Evolutionary conservation across 768 basidiomycete genomes (phyloP).

Genomic region (Nidularia pulvinata): DNA sequence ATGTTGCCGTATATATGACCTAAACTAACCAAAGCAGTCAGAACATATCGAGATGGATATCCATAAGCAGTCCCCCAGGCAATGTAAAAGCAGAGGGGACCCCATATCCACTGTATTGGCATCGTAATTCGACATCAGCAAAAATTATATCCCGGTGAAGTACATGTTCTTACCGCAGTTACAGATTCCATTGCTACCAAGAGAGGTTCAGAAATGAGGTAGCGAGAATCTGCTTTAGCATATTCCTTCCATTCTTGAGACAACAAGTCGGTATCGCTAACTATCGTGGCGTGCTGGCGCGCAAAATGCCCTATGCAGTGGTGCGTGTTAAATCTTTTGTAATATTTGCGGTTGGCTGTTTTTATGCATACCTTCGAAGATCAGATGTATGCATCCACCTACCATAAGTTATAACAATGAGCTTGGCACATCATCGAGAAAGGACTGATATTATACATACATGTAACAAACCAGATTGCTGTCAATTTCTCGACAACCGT

Average conservation of each 20-base stretch:
- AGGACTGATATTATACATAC: background rate
- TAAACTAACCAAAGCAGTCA: conserved; percentile 5
- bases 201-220: conserved; percentile 8
- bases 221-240: conserved; percentile 8
- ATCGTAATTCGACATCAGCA: no score
- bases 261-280: conserved; percentile 3
- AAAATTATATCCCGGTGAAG: no score
- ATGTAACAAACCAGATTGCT: conserved; percentile 6
- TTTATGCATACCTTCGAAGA: conserved; percentile 6
- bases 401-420: background rate
- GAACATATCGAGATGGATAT: conserved; percentile 6
- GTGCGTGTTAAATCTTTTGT: background rate
- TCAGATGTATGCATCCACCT: conserved; percentile 9
- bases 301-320: conserved; percentile 6
- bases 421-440: background rate
- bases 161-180: conserved; percentile 2
- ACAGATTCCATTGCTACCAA: conserved; percentile 4
- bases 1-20: conserved; percentile 8
- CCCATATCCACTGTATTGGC: conserved; percentile 3
- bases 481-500: conserved; percentile 3
- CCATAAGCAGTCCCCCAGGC: conserved; percentile 3
- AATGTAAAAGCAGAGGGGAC: conserved; percentile 8
- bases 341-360: no score
- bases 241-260: conserved; percentile 12
- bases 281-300: conserved; percentile 4